These are phyloP conservation scores for Scheffersomyces ergatensis DNA, from an alignment of 805 yeast species.

Conservation along the genomic window DNA sequence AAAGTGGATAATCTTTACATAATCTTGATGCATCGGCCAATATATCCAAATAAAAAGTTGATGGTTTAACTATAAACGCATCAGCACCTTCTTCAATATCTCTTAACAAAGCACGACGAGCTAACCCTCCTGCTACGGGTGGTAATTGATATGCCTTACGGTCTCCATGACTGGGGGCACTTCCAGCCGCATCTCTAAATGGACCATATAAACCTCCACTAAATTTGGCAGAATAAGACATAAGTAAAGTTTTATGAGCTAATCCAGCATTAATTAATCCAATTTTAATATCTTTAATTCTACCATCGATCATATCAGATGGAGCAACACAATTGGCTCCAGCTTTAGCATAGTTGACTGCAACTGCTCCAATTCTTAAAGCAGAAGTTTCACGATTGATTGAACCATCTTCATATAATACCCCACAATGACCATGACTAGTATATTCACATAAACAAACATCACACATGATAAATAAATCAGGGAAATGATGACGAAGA, in stretches of 20 bases:
- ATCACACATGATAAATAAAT: conserved; percentile 84
- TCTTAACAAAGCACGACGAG: conserved; percentile 83
- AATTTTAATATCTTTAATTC: conserved; percentile 80
- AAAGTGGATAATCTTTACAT: conserved; percentile 81
- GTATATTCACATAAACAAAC: conserved; percentile 97
- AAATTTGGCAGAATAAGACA: conserved; percentile 95
- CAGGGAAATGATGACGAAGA: conserved; percentile 68
- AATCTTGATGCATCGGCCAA: conserved; percentile 84
- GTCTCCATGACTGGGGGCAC: conserved; percentile 86
- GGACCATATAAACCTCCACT: conserved; percentile 93
- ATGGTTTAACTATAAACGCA: conserved; percentile 92
- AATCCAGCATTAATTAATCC: conserved; percentile 79
- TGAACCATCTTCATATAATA: conserved; percentile 81
- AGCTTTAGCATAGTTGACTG: conserved; percentile 91
- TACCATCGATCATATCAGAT: conserved; percentile 96
- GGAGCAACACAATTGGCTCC: conserved; percentile 98
- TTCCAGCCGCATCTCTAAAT: conserved; percentile 95
- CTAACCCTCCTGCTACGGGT: conserved; percentile 87
- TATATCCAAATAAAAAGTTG: conserved; percentile 90
- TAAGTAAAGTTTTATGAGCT: conserved; percentile 84
- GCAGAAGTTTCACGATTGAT: conserved; percentile 75
- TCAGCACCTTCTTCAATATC: conserved; percentile 94
- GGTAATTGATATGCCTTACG: conserved; percentile 93
- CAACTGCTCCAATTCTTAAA: conserved; percentile 86
- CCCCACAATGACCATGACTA: conserved; percentile 97